A percentile compares a stretch with the other conserved stretches of the same genome.
phyloP scores from a whole-genome alignment of 148 eudicot genomes.

The Fagopyrum homotropicum region DNA sequence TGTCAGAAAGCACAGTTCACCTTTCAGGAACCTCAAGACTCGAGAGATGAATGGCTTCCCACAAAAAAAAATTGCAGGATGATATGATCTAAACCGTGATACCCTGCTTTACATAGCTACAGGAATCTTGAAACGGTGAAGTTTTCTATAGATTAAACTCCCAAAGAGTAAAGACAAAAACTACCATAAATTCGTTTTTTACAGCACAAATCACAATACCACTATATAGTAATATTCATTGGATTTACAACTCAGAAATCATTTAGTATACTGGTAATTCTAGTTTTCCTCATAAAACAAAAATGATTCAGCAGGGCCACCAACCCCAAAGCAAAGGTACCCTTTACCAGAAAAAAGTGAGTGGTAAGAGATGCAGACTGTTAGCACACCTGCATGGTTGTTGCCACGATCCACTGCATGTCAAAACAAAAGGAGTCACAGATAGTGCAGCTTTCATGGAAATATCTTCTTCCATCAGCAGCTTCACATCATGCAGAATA shows the following conservation, averaged over 20 bases:
- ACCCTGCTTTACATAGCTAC: not conserved
- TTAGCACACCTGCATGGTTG: slow-evolving; percentile 74
- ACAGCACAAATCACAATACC: not conserved
- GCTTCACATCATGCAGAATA: slow-evolving; percentile 58
- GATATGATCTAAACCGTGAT: not conserved
- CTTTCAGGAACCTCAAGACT: not conserved
- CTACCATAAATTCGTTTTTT: not conserved
- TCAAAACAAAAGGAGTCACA: slow-evolving; percentile 66
- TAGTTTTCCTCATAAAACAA: not conserved
- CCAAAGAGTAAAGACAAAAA: not conserved
- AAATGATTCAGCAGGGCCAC: not conserved
- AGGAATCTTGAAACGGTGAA: not conserved
- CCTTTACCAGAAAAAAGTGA: not conserved
- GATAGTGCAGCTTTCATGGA: slow-evolving; percentile 58
- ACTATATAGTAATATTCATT: not conserved
- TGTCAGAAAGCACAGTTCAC: slow-evolving; percentile 3
- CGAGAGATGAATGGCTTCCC: not conserved
- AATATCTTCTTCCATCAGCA: slow-evolving; percentile 61
- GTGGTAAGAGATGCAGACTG: not conserved
- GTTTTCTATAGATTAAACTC: not conserved
- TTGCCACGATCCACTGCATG: slow-evolving; percentile 71
- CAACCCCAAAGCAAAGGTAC: not conserved
- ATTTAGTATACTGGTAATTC: not conserved
- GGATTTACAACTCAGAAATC: not conserved
- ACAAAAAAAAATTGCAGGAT: not conserved